Conservation (phyloP, 2,329 filamentous ascomycete genomes). For the Lecanicillium sp. region DNA sequence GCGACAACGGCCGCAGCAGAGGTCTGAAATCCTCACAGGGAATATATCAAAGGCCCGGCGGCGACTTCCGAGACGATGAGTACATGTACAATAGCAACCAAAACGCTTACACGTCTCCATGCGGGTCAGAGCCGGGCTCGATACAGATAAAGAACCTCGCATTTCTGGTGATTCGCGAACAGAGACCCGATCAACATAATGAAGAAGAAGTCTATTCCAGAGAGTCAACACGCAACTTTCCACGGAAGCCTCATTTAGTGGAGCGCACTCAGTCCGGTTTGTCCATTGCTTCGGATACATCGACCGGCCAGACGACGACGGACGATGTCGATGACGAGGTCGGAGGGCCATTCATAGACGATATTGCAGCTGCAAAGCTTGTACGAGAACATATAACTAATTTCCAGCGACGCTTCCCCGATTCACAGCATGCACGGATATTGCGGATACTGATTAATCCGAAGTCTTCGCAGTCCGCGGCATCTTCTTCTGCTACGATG, state of each 20-base stretch:
- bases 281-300: slow-evolving; percentile 36
- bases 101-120: too few relatives aligned
- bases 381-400: slow-evolving; percentile 39
- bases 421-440: slow-evolving; percentile 49
- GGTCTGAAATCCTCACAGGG: too few relatives aligned
- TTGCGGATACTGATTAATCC: slow-evolving; percentile 49
- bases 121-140: slow-evolving; percentile 10
- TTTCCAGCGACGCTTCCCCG: slow-evolving; percentile 34
- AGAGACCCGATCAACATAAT: slow-evolving; percentile 10
- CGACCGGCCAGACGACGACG: slow-evolving; percentile 16
- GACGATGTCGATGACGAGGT: slow-evolving; percentile 20
- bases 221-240: too few relatives aligned
- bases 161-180: slow-evolving; percentile 32
- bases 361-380: slow-evolving; percentile 39
- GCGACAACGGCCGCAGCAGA: background rate
- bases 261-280: slow-evolving; percentile 43
- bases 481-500: background rate
- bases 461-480: slow-evolving; percentile 1
- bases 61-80: too few relatives aligned
- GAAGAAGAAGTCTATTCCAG: too few relatives aligned
- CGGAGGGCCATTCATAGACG: slow-evolving; percentile 26
- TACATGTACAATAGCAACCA: too few relatives aligned
- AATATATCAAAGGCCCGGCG: too few relatives aligned
- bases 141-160: slow-evolving; percentile 23
- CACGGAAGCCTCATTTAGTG: slow-evolving; percentile 15